phyloP scores from a whole-genome alignment of 305 asterid species.

The Rubia peregrina region DNA sequence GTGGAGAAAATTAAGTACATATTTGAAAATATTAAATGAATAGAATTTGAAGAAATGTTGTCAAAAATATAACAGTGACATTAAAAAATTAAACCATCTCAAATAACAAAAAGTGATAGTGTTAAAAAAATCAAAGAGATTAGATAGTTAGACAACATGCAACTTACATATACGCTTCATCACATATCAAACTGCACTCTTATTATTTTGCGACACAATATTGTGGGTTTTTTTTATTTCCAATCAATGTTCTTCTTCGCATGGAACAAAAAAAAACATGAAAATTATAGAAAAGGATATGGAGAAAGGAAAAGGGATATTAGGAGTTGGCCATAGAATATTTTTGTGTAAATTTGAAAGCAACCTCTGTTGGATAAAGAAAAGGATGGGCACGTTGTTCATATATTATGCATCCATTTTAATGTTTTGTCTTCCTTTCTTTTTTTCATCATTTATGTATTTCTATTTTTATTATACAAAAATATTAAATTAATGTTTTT shows the following conservation, averaged over 20 bases:
- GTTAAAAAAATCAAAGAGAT: too few species aligned
- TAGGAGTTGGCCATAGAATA: conserved; percentile 28
- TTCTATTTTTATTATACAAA: background rate
- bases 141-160: too few species aligned
- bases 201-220: too few species aligned
- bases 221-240: background rate
- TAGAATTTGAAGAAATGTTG: too few species aligned
- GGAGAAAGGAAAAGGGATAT: background rate
- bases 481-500: too few species aligned
- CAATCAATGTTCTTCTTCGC: background rate
- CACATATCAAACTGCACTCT: too few species aligned
- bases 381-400: conserved; percentile 36
- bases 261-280: background rate
- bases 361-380: conserved; percentile 33
- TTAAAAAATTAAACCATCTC: too few species aligned
- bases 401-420: background rate
- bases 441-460: background rate
- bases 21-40: too few species aligned
- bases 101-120: too few species aligned
- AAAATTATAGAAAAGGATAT: background rate
- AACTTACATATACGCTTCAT: too few species aligned
- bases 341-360: conserved; percentile 35
- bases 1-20: too few species aligned
- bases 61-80: too few species aligned
- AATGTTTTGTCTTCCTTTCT: background rate